Evolutionary conservation across 805 yeast species (phyloP).

Genomic region (Wickerhamiella sergipiensis): DNA sequence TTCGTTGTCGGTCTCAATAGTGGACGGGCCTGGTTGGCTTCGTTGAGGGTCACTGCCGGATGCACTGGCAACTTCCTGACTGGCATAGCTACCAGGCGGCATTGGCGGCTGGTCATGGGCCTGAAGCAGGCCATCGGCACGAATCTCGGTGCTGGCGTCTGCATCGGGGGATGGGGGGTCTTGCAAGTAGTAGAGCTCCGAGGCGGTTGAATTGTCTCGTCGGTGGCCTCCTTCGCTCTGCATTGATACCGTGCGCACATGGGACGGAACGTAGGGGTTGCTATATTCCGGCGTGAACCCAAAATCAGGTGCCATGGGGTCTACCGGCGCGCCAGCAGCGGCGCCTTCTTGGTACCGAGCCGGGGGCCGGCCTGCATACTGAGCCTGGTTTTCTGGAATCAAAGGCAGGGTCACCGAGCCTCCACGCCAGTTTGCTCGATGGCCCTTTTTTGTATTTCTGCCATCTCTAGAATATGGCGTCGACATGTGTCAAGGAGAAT

Average conservation of each 20-base stretch:
- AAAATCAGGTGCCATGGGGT: background rate
- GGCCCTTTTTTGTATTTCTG: background rate
- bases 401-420: background rate
- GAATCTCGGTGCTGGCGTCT: background rate
- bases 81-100: background rate
- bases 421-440: background rate
- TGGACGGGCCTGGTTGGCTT: background rate
- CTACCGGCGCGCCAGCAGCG: background rate
- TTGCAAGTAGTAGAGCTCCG: background rate
- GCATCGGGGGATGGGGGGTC: background rate
- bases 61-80: background rate
- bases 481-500: background rate
- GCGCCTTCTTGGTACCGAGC: background rate
- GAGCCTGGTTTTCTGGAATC: conserved; percentile 1
- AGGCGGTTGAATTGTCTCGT: background rate
- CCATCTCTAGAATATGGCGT: background rate
- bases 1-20: background rate
- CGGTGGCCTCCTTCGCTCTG: background rate
- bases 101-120: background rate
- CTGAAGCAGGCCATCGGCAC: background rate
- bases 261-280: background rate
- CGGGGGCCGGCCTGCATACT: background rate
- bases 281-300: background rate
- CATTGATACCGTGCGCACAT: background rate
- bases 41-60: background rate